Percentiles rank a stretch among this genome's conserved stretches.
Evolutionary conservation across 2,329 filamentous ascomycete genomes (phyloP).

Genomic region (Emericellopsis cladophorae): DNA sequence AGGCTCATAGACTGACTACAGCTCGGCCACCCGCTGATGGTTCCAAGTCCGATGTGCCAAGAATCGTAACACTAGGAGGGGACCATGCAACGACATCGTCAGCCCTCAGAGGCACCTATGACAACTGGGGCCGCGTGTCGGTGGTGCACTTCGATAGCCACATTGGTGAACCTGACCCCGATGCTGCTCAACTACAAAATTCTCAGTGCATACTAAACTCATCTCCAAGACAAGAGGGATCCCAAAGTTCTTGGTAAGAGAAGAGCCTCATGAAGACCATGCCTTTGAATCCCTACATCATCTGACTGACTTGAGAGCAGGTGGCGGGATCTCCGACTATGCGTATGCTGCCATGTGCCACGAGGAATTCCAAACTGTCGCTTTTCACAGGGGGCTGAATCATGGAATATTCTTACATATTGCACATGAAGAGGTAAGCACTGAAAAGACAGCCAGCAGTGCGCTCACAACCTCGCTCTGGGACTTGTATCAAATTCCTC

Average conservation of each 20-base stretch:
- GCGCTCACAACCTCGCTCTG: constrained; percentile 62
- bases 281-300: constrained; percentile 45
- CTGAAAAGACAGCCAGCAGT: constrained; percentile 60
- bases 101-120: constrained; percentile 48
- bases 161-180: constrained; percentile 69
- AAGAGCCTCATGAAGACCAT: neutral
- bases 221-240: neutral
- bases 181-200: neutral
- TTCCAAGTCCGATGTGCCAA: neutral
- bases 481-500: constrained; percentile 31
- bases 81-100: constrained; percentile 59
- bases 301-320: constrained; percentile 42
- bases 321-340: constrained; percentile 16
- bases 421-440: constrained; percentile 62
- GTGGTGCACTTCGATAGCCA: constrained; percentile 62
- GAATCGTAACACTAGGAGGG: constrained; percentile 51
- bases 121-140: constrained; percentile 45
- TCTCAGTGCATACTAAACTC: neutral
- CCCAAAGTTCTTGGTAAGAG: neutral
- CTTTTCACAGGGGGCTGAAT: constrained; percentile 40
- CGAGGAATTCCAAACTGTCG: neutral
- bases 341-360: neutral
- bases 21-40: constrained; percentile 24
- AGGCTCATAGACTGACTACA: constrained; percentile 48
- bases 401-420: constrained; percentile 83